A percentile compares a stretch with the other conserved stretches of the same genome.
Conservation (phyloP, 768 basidiomycete genomes). For the Lepiota brunneoincarnata region DNA sequence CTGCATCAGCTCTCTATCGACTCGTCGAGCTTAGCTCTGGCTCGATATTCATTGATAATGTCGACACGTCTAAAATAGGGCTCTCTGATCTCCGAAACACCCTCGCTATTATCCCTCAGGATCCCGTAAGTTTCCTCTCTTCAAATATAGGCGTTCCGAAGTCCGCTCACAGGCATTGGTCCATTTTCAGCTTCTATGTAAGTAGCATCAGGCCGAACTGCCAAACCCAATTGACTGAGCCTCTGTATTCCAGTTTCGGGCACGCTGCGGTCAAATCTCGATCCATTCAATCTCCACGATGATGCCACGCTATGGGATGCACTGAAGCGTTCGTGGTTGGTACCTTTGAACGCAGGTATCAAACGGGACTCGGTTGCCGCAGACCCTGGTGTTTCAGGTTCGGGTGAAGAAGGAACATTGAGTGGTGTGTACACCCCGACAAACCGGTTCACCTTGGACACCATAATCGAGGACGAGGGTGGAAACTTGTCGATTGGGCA, state of each 20-base stretch:
- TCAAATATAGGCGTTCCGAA: constrained; percentile 9
- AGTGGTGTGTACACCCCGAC: constrained; percentile 42
- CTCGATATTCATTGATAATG: constrained; percentile 72
- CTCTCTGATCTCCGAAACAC: constrained; percentile 66
- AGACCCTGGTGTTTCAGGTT: constrained; percentile 20
- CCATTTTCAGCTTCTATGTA: constrained; percentile 42
- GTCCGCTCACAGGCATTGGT: constrained; percentile 12
- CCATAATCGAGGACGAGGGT: constrained; percentile 83
- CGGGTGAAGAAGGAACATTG: constrained; percentile 30
- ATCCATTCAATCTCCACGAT: constrained; percentile 81
- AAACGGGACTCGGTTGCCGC: constrained; percentile 40
- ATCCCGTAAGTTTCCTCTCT: constrained; percentile 51
- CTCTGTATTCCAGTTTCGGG: constrained; percentile 55
- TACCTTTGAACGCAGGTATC: constrained; percentile 23
- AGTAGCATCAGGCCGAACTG: constrained; percentile 14
- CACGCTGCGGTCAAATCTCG: constrained; percentile 82
- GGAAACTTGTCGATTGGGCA: constrained; percentile 78
- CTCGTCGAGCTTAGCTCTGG: constrained; percentile 80
- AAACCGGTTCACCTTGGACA: constrained; percentile 80
- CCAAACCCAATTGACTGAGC: neutral
- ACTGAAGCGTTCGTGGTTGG: constrained; percentile 78
- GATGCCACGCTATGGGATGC: constrained; percentile 88
- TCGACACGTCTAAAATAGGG: constrained; percentile 83
- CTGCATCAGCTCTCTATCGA: constrained; percentile 62
- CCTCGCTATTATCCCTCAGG: constrained; percentile 83